Conservation (phyloP, 495 filamentous ascomycete genomes). For the Penicillium parvum region DNA sequence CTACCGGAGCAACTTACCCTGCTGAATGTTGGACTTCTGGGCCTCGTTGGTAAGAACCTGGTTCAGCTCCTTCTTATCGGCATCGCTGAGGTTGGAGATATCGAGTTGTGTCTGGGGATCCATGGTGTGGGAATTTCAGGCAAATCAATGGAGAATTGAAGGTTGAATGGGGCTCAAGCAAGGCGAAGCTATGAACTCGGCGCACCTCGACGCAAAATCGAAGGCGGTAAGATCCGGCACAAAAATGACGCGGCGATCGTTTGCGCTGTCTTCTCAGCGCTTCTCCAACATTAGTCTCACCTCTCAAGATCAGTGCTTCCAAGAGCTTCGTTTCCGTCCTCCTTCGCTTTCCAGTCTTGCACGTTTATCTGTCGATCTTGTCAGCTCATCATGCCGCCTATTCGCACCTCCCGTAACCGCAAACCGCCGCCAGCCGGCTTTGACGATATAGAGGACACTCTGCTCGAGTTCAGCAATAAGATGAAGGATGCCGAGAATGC, state of each 20-base stretch:
- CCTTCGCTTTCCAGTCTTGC: neutral
- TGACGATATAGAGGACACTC: conserved; percentile 92
- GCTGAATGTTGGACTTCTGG: conserved; percentile 75
- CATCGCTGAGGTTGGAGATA: conserved; percentile 68
- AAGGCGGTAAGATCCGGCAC: conserved; percentile 31
- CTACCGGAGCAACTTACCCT: conserved; percentile 53
- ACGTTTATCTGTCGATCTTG: neutral
- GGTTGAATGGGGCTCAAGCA: neutral
- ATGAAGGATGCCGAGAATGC: conserved; percentile 97
- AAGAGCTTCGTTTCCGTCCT: neutral
- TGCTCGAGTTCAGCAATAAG: conserved; percentile 92
- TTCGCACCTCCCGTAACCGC: conserved; percentile 69
- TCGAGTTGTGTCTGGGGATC: conserved; percentile 45
- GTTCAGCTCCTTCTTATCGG: conserved; percentile 82
- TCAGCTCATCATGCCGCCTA: conserved; percentile 68
- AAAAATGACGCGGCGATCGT: conserved; percentile 27
- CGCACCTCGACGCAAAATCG: conserved; percentile 20
- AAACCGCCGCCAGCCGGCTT: conserved; percentile 95
- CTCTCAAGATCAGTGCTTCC: too few species aligned
- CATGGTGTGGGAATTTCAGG: conserved; percentile 23
- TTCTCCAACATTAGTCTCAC: conserved; percentile 5
- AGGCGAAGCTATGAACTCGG: neutral
- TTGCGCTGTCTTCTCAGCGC: neutral
- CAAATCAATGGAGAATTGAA: neutral
- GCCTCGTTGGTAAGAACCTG: conserved; percentile 74